Percentiles rank a stretch among this genome's conserved stretches.
Conservation (phyloP, 345 rosid genomes). For the Citropsis articulata region DNA sequence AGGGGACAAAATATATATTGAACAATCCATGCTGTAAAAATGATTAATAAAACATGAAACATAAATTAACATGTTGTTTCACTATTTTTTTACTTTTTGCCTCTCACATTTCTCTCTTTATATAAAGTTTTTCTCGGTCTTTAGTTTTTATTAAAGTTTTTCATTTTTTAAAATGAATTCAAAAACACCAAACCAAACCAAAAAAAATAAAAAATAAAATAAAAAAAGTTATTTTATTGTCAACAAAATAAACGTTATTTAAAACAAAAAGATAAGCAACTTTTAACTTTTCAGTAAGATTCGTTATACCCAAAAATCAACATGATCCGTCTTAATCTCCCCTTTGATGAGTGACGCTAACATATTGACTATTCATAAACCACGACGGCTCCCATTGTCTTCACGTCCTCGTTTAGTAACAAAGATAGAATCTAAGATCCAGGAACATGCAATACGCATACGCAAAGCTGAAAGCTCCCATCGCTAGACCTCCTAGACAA, state of each 20-base stretch:
- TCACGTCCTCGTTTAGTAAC: neutral
- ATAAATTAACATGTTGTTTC: too few species aligned
- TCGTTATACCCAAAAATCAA: neutral
- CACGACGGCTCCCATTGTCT: neutral
- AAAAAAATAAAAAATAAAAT: too few species aligned
- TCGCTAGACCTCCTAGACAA: neutral
- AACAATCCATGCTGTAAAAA: too few species aligned
- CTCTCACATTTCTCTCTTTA: too few species aligned
- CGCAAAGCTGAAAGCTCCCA: neutral
- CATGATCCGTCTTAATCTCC: neutral
- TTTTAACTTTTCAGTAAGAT: neutral
- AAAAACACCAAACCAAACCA: too few species aligned
- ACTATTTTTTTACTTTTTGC: too few species aligned
- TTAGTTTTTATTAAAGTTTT: too few species aligned
- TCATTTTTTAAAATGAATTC: too few species aligned
- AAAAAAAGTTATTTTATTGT: too few species aligned
- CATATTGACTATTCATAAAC: neutral
- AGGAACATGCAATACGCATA: neutral
- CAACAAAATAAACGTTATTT: too few species aligned
- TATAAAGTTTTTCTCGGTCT: fast-evolving
- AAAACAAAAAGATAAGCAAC: neutral
- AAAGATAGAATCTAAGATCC: conserved; percentile 5
- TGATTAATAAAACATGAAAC: too few species aligned
- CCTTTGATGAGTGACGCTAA: neutral
- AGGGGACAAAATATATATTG: too few species aligned